These are phyloP conservation scores for Breviolum minutum DNA, from an alignment of 73 alveolate species.

Conservation along the genomic window DNA sequence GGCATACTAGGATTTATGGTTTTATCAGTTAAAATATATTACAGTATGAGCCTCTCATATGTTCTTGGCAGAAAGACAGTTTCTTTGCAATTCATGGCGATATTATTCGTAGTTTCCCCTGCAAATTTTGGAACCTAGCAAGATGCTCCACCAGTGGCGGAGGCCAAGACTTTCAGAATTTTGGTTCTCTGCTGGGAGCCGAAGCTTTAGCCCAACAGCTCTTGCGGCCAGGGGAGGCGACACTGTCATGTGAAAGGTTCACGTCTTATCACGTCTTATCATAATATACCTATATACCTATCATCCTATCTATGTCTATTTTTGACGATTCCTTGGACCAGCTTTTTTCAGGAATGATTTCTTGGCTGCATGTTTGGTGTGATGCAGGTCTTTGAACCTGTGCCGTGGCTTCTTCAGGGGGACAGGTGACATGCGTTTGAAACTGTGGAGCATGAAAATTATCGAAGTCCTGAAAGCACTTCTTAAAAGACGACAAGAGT, in stretches of 20 bases:
- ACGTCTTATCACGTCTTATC: too few species aligned
- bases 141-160: neutral
- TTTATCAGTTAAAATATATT: neutral
- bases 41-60: neutral
- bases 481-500: too few species aligned
- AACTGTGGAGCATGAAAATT: too few species aligned
- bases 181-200: conserved; percentile 32
- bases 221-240: conserved; percentile 73
- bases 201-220: conserved; percentile 44
- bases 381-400: conserved; percentile 13
- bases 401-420: conserved; percentile 14
- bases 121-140: neutral
- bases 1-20: neutral
- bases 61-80: neutral
- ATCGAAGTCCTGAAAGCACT: too few species aligned
- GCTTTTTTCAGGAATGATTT: too few species aligned
- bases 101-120: neutral
- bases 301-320: too few species aligned
- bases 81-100: neutral
- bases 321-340: too few species aligned
- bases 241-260: too few species aligned
- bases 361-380: neutral
- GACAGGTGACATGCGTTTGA: neutral
- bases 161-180: conserved; percentile 60
- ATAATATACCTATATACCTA: too few species aligned